Evolutionary conservation across 2,329 filamentous ascomycete species (phyloP).

Genomic region (Ambrosiella beaveri): DNA sequence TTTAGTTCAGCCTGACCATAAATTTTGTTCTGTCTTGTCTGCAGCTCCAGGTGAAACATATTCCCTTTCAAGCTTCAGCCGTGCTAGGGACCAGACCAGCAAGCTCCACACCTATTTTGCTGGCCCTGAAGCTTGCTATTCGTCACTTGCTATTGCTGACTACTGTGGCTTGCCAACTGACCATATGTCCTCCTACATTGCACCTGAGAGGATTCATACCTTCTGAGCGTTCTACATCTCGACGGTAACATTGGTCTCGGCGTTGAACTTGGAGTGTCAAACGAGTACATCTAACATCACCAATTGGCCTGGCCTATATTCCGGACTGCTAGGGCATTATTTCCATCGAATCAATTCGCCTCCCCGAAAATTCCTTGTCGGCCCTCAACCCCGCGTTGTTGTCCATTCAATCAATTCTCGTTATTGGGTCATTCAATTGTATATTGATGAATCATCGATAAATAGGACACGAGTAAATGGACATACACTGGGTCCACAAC

Average conservation of each 20-base stretch:
- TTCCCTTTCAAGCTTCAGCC: too few relatives aligned
- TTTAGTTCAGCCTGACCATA: too few relatives aligned
- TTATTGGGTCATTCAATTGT: background rate
- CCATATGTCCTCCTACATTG: too few relatives aligned
- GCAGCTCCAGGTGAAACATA: too few relatives aligned
- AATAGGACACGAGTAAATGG: constrained; percentile 1
- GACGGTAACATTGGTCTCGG: too few relatives aligned
- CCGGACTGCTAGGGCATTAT: background rate
- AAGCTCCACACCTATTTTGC: too few relatives aligned
- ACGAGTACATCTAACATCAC: background rate
- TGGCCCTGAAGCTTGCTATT: too few relatives aligned
- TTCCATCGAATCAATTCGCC: background rate
- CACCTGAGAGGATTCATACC: background rate
- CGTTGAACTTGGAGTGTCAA: background rate
- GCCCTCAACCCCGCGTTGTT: background rate
- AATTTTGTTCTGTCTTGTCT: too few relatives aligned
- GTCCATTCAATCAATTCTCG: constrained; percentile 1
- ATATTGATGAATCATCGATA: background rate
- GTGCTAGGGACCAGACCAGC: too few relatives aligned
- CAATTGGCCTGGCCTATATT: background rate
- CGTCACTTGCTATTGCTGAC: too few relatives aligned
- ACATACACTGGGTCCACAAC: background rate
- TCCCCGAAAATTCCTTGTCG: background rate
- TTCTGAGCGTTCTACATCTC: background rate
- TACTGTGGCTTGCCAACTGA: too few relatives aligned